Evolutionary conservation across 148 eudicot genomes (phyloP).

Genomic region (Suaeda aralocaspica): DNA sequence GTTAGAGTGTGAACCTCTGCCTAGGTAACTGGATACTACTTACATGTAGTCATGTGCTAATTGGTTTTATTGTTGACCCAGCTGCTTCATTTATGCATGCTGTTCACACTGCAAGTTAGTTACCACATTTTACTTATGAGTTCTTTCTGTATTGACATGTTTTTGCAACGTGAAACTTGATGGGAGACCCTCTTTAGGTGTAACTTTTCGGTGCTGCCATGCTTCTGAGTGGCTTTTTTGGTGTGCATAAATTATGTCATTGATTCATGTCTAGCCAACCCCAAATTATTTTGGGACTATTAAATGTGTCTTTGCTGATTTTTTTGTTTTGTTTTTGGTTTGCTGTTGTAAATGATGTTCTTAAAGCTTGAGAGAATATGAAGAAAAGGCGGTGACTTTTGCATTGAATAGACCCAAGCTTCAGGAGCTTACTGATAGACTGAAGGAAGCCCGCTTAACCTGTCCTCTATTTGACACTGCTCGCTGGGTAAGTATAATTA

Average conservation of each 20-base stretch:
- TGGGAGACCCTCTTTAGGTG: too few species aligned
- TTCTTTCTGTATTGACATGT: too few species aligned
- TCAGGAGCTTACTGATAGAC: slow-evolving; percentile 59
- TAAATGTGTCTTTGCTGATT: slow-evolving; percentile 9
- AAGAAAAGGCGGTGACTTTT: slow-evolving; percentile 77
- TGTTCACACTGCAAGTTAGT: too few species aligned
- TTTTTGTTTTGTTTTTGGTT: slow-evolving; percentile 16
- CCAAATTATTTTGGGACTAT: too few species aligned
- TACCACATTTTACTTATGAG: too few species aligned
- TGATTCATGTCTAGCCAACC: too few species aligned
- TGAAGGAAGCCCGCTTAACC: slow-evolving; percentile 77
- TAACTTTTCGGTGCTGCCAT: not conserved
- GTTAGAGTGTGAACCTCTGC: too few species aligned
- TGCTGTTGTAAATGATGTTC: slow-evolving; percentile 5
- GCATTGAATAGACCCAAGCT: slow-evolving; percentile 72
- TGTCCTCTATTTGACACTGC: slow-evolving; percentile 93
- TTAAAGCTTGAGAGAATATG: slow-evolving; percentile 75
- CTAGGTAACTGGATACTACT: too few species aligned
- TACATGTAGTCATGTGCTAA: too few species aligned
- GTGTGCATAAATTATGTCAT: slow-evolving; percentile 7
- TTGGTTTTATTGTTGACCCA: too few species aligned
- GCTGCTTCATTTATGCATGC: too few species aligned
- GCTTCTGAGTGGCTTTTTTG: not conserved
- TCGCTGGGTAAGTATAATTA: slow-evolving; percentile 71
- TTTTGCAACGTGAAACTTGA: too few species aligned